Percentiles rank a stretch among this genome's conserved stretches.
Conservation (phyloP, 805 yeast species). For the Starmerella lactis-condensi region DNA sequence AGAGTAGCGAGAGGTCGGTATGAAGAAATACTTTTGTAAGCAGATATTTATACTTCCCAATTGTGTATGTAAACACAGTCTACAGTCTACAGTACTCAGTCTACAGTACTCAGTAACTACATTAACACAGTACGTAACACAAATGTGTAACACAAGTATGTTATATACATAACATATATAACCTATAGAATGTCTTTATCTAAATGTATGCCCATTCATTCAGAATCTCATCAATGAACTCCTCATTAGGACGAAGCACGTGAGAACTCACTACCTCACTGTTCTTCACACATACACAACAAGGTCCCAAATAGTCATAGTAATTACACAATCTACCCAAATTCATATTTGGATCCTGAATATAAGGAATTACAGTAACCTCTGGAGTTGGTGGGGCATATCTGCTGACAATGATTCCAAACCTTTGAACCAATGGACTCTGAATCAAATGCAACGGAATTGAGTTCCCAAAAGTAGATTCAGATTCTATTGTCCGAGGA, state of each 20-base stretch:
- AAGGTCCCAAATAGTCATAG: constrained; percentile 22
- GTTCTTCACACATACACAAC: constrained; percentile 19
- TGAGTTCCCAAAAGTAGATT: neutral
- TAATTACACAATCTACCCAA: constrained; percentile 20
- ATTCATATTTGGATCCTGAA: constrained; percentile 16
- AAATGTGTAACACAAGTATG: neutral
- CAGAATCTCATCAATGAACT: constrained; percentile 3
- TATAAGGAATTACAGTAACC: constrained; percentile 6
- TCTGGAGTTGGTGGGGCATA: constrained; percentile 1
- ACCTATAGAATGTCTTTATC: neutral
- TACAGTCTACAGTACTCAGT: neutral
- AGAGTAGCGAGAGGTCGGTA: too few relatives aligned
- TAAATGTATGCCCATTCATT: constrained; percentile 4
- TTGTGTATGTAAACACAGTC: neutral
- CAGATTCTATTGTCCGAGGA: constrained; percentile 4
- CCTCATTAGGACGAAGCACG: constrained; percentile 12
- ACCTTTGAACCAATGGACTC: constrained; percentile 7
- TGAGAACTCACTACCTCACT: constrained; percentile 15
- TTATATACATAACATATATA: neutral
- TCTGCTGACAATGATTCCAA: constrained; percentile 10
- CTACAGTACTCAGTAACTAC: too few relatives aligned
- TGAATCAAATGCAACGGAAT: constrained; percentile 1
- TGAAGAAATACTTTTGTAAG: too few relatives aligned
- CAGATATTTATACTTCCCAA: neutral
- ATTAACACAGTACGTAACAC: neutral